These are phyloP conservation scores for Hypomyces perniciosus DNA, from an alignment of 2,329 filamentous ascomycete species.

Conservation along the genomic window DNA sequence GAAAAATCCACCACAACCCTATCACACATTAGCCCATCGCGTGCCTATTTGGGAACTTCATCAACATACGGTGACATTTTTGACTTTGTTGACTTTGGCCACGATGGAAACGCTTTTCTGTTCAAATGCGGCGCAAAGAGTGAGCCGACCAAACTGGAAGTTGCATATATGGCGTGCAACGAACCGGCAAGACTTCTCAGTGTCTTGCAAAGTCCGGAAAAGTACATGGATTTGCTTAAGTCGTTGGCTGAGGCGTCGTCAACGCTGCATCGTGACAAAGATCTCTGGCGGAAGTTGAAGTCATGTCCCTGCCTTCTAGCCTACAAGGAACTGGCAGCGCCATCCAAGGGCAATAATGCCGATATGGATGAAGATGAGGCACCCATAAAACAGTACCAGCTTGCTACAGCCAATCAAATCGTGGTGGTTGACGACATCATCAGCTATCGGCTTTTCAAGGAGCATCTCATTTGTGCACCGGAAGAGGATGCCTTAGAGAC, in stretches of 20 bases:
- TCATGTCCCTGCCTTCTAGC: constrained; percentile 72
- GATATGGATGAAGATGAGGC: constrained; percentile 57
- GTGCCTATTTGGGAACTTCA: constrained; percentile 73
- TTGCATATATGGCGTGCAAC: constrained; percentile 74
- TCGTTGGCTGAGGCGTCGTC: constrained; percentile 69
- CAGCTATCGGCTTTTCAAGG: constrained; percentile 82
- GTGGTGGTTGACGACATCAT: constrained; percentile 84
- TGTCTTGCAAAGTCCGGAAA: constrained; percentile 73
- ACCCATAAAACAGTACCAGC: constrained; percentile 69
- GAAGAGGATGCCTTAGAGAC: constrained; percentile 82
- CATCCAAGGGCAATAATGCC: constrained; percentile 40
- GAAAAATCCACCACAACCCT: constrained; percentile 35
- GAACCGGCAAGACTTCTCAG: constrained; percentile 79
- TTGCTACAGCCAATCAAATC: constrained; percentile 65
- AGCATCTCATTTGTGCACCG: constrained; percentile 76
- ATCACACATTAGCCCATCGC: constrained; percentile 54
- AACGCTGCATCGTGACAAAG: constrained; percentile 69
- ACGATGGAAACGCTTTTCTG: constrained; percentile 81
- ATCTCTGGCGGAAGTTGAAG: constrained; percentile 71
- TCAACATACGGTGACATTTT: constrained; percentile 79
- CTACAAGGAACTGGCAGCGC: constrained; percentile 62
- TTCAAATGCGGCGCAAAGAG: constrained; percentile 83
- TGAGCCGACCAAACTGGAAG: constrained; percentile 81
- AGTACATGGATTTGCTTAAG: constrained; percentile 77
- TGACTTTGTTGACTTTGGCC: constrained; percentile 92